A percentile compares a stretch with the other conserved stretches of the same genome.
These are phyloP conservation scores for Gentiana dahurica DNA, from an alignment of 257 asterid genomes.

Conservation along the genomic window DNA sequence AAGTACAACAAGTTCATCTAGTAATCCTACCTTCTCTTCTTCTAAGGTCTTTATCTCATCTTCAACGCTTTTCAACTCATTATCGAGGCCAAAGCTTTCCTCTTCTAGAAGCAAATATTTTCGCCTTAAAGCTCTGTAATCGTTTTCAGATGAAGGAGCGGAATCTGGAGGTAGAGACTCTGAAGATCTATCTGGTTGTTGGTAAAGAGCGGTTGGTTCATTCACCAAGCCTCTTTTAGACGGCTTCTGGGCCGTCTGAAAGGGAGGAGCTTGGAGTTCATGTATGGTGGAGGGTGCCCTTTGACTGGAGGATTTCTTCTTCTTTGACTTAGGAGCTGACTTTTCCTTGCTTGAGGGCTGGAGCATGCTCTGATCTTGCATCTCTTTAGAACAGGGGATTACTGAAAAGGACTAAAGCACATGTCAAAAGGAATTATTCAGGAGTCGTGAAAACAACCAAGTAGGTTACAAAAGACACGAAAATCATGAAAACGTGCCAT, in stretches of 20 bases:
- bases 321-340: constrained; percentile 35
- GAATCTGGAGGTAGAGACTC: constrained; percentile 36
- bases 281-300: constrained; percentile 26
- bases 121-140: constrained; percentile 62
- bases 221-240: constrained; percentile 27
- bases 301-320: constrained; percentile 39
- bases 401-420: too few species aligned
- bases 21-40: constrained; percentile 61
- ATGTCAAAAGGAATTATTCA: too few species aligned
- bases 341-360: constrained; percentile 15
- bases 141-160: constrained; percentile 40
- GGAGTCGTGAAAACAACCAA: too few species aligned
- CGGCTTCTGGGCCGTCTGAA: constrained; percentile 37
- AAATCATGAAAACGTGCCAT: too few species aligned
- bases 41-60: constrained; percentile 63
- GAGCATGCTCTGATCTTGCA: constrained; percentile 47
- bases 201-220: constrained; percentile 23
- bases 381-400: constrained; percentile 8
- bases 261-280: constrained; percentile 15
- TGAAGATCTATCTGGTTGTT: constrained; percentile 24
- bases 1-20: constrained; percentile 85
- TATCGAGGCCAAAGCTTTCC: constrained; percentile 55
- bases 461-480: too few species aligned
- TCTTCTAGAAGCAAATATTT: constrained; percentile 75
- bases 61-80: constrained; percentile 55